These are phyloP conservation scores for Laburnicola sp. DNA, from an alignment of 2,329 filamentous ascomycete genomes.

Conservation along the genomic window DNA sequence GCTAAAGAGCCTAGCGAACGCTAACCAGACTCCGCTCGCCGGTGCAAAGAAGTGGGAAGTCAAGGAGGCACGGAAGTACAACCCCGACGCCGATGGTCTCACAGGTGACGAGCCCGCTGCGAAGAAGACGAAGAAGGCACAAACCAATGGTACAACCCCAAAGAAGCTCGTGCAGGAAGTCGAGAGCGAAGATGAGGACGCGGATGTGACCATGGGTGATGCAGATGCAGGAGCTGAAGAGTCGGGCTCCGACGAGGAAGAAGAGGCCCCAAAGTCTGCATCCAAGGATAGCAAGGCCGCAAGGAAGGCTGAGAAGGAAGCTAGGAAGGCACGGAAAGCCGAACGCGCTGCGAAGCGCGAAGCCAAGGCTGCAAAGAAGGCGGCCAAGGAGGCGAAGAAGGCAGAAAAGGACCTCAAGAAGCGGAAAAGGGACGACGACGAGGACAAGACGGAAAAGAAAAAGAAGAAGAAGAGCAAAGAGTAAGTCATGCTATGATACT, in stretches of 20 bases:
- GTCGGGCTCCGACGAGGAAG: constrained; percentile 41
- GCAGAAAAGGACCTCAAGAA: constrained; percentile 59
- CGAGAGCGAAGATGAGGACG: constrained; percentile 48
- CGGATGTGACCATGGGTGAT: constrained; percentile 47
- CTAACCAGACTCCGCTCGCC: constrained; percentile 51
- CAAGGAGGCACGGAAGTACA: constrained; percentile 93
- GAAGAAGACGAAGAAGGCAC: constrained; percentile 53
- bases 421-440: constrained; percentile 53
- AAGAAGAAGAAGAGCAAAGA: constrained; percentile 63
- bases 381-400: constrained; percentile 55
- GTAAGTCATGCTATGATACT: constrained; percentile 20
- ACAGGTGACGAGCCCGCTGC: constrained; percentile 67
- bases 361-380: constrained; percentile 57
- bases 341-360: constrained; percentile 44
- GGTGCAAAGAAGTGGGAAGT: constrained; percentile 76
- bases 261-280: constrained; percentile 16
- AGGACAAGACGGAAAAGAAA: constrained; percentile 65
- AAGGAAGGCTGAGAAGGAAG: constrained; percentile 48
- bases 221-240: constrained; percentile 42
- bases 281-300: constrained; percentile 44
- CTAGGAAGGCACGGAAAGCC: constrained; percentile 50
- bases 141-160: constrained; percentile 47
- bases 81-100: constrained; percentile 87
- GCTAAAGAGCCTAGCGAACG: constrained; percentile 72
- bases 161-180: constrained; percentile 56